These are phyloP conservation scores for Solanum lycopersicoides DNA, from an alignment of 257 asterid species.

Conservation along the genomic window DNA sequence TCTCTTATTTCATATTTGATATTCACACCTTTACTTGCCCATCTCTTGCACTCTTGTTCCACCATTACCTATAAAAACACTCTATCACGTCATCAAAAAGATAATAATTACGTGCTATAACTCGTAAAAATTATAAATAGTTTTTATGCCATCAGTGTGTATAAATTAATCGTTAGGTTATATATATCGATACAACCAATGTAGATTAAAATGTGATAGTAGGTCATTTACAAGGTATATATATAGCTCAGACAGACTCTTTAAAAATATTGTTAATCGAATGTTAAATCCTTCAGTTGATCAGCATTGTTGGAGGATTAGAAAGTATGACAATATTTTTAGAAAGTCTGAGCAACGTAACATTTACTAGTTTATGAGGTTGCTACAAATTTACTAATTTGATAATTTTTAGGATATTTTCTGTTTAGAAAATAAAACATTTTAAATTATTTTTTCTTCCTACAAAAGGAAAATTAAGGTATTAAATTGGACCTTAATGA, in stretches of 20 bases:
- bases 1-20: slow-evolving; percentile 28
- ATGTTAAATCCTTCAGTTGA: neutral
- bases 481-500: slow-evolving; percentile 11
- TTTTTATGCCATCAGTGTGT: neutral
- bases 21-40: slow-evolving; percentile 25
- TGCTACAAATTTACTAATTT: neutral
- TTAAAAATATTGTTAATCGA: neutral
- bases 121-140: neutral
- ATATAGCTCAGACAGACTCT: neutral
- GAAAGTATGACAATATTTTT: neutral
- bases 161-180: neutral
- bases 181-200: neutral
- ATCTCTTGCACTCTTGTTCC: slow-evolving; percentile 25
- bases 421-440: neutral
- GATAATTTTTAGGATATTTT: neutral
- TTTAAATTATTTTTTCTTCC: neutral
- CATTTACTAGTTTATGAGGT: neutral
- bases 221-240: neutral
- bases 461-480: neutral
- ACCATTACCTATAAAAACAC: slow-evolving; percentile 8
- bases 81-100: neutral
- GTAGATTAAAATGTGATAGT: neutral
- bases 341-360: neutral
- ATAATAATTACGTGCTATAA: neutral
- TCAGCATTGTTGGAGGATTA: neutral